Base-by-base conservation (phyloP, 148 eudicot species). In the Cornus kousa region DNA sequence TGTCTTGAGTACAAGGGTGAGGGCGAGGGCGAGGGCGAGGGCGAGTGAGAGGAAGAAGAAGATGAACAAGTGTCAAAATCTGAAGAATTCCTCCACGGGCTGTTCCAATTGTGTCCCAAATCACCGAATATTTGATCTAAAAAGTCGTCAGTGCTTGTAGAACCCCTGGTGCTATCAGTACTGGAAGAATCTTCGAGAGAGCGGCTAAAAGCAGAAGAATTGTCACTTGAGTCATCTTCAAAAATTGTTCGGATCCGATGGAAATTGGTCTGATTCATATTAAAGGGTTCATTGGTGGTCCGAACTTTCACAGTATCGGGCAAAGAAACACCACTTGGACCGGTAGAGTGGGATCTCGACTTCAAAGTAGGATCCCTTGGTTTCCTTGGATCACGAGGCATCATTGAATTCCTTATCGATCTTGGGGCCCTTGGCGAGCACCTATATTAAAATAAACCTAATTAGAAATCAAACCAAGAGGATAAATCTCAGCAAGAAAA, bases 381-480 rank as follows among this genome's bases (percentile, higher is more conserved):
- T 83, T 83, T 91, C 37, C 71, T 81, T 70, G 84, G 75, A 75
- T 89, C 90, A 32, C 82, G 87, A 59, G 85, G 80, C 68, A 85
- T 50, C 32, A 86, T 40, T 62, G 87, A 82, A 76, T 78, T 87
- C 86, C 93, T 84, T 60, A 92, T 82, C 60, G 86, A 87, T 83
- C 84, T 86, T 37, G 98, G 97, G 82, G 93, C 98, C 71, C 98
- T 91, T 13, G 98, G 97, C 5, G 95, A 95, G 86, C 87, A 87
- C 91, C 98, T 95, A 82, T 20, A 60, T 74, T 10, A 43, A 77
- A 43, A 70, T 46, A 35, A 46, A 24, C 8, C 9, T 16, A 46
- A 46, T 57, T 23, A 73, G 35, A n/a, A 53, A 71, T 46, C 22
- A 11, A 76, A 55, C 16, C 37, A 28, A 50, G 13, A 46, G 67